Evolutionary conservation across 306 rosid genomes (phyloP).

Genomic region (Cicer yamashitae): DNA sequence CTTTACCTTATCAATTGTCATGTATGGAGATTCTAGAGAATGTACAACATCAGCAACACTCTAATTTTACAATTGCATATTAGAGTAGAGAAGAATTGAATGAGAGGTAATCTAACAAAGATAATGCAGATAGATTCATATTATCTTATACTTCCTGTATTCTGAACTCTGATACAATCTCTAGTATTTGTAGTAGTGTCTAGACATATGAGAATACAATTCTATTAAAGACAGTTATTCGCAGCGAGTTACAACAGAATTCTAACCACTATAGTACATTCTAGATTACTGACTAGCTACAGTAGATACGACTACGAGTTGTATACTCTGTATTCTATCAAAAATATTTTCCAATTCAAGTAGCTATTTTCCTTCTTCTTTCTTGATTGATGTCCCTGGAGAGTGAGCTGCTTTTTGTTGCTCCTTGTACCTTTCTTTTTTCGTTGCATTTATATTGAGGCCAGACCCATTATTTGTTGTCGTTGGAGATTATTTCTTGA

Average conservation of each 20-base stretch:
- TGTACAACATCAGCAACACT: neutral
- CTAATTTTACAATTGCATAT: neutral
- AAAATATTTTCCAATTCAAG: neutral
- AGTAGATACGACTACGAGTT: neutral
- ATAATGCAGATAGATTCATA: neutral
- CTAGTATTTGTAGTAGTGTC: neutral
- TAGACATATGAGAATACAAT: too few species aligned
- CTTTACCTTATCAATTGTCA: neutral
- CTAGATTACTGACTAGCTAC: neutral
- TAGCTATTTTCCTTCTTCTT: neutral
- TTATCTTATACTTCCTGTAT: neutral
- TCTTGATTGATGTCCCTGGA: neutral
- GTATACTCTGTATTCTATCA: neutral
- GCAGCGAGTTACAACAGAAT: neutral
- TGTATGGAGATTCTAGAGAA: neutral
- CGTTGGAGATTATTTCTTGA: conserved; percentile 11
- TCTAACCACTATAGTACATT: neutral
- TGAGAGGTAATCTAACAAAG: neutral
- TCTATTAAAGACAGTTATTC: neutral
- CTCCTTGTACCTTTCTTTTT: neutral
- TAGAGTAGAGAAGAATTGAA: neutral
- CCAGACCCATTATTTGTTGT: neutral
- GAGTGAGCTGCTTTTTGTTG: neutral
- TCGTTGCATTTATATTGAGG: neutral
- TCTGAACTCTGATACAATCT: neutral